Conservation (phyloP, 169 alveolate species). For the Eimeria zaria region DNA sequence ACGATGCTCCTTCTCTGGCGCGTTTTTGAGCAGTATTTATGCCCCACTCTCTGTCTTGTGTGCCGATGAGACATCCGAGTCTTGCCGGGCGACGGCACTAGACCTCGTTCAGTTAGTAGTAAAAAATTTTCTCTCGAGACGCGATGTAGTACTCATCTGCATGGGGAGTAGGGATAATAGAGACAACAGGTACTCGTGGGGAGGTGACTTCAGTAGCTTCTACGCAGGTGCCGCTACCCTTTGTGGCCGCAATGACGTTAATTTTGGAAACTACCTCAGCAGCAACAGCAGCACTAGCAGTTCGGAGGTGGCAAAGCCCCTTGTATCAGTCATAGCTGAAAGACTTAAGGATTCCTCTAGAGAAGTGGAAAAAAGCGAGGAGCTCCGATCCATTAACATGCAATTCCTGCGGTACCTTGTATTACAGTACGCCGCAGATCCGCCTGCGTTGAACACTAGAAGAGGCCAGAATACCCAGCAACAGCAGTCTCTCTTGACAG, state of each 20-base stretch:
- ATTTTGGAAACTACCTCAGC: not conserved
- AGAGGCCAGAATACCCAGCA: not conserved
- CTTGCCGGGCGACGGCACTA: constrained; percentile 53
- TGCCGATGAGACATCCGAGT: constrained; percentile 53
- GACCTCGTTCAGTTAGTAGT: constrained; percentile 54
- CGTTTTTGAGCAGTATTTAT: constrained; percentile 35
- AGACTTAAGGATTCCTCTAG: constrained; percentile 26
- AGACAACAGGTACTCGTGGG: not conserved
- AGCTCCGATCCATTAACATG: constrained; percentile 14
- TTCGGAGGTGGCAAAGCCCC: constrained; percentile 35
- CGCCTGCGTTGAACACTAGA: not conserved
- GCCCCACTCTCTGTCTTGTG: constrained; percentile 38
- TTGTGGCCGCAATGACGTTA: not conserved
- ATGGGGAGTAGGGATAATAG: not conserved
- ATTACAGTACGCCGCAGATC: constrained; percentile 58
- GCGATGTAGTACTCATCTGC: constrained; percentile 42
- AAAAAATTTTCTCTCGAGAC: constrained; percentile 35
- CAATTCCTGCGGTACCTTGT: constrained; percentile 51
- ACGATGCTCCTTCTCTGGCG: not conserved
- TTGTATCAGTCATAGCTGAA: not conserved
- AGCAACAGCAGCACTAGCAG: not conserved
- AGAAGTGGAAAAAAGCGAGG: constrained; percentile 54
- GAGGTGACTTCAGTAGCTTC: not conserved
- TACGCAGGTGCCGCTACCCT: not conserved
- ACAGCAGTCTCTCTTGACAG: not conserved